A percentile compares a stretch with the other conserved stretches of the same genome.
These are phyloP conservation scores for Brassica carinata DNA, from an alignment of 345 rosid species.

Conservation along the genomic window DNA sequence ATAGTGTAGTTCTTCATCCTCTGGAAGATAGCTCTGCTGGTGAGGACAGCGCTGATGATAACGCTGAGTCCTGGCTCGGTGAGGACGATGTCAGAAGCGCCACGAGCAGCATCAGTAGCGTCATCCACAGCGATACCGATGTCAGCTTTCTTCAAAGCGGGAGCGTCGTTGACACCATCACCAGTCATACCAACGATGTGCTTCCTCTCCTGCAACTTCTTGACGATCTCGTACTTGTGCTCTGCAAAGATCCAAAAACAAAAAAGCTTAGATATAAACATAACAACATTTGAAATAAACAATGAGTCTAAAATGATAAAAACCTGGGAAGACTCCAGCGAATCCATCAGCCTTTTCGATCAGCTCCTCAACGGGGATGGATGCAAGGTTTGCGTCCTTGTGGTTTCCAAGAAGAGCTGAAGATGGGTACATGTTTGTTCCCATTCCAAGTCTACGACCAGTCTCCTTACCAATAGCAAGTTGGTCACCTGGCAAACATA, in stretches of 20 bases:
- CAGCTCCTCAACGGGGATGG: not conserved
- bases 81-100: not conserved
- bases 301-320: not conserved
- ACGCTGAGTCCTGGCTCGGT: not conserved
- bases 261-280: not conserved
- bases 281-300: not conserved
- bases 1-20: not conserved
- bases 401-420: not conserved
- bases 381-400: not conserved
- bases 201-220: conserved; percentile 2
- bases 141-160: not conserved
- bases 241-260: not conserved
- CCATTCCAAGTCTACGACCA: not conserved
- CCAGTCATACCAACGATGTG: not conserved
- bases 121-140: not conserved
- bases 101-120: not conserved
- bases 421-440: conserved; percentile 2
- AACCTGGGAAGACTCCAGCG: conserved; percentile 1
- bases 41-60: not conserved
- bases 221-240: not conserved
- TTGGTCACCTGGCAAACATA: not conserved
- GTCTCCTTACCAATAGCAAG: not conserved
- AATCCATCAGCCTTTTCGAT: not conserved
- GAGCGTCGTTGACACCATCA: not conserved
- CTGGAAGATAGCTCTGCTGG: not conserved